phyloP scores from a whole-genome alignment of 106 monocot species.

The Dendrobium nobile region DNA sequence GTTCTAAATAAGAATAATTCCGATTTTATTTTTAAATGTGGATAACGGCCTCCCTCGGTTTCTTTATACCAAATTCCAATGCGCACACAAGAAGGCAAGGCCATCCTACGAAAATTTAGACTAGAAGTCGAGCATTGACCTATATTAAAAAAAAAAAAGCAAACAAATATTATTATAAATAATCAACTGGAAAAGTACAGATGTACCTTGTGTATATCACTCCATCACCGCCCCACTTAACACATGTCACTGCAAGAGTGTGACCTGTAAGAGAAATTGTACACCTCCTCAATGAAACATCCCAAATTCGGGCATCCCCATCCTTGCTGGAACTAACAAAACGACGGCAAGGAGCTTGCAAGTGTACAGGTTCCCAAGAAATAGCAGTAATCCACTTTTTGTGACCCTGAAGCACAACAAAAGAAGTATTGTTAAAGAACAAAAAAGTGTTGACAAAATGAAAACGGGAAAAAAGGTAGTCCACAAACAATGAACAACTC shows the following conservation, averaged over 20 bases:
- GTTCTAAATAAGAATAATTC: neutral
- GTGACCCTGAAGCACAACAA: constrained; percentile 53
- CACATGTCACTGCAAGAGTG: constrained; percentile 86
- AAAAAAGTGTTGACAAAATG: neutral
- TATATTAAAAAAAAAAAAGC: neutral
- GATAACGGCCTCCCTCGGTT: neutral
- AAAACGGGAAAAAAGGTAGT: neutral
- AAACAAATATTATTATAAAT: neutral
- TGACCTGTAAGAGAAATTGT: constrained; percentile 71
- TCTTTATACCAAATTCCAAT: neutral
- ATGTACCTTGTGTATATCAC: constrained; percentile 83
- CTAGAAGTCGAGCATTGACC: neutral
- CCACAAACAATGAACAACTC: constrained; percentile 1
- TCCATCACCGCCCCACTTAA: constrained; percentile 98
- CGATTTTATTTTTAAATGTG: neutral
- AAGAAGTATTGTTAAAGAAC: neutral
- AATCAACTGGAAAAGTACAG: neutral
- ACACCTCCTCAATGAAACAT: constrained; percentile 59
- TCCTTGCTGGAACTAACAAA: constrained; percentile 98
- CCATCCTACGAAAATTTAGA: neutral
- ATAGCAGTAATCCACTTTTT: constrained; percentile 98
- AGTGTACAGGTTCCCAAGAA: constrained; percentile 93
- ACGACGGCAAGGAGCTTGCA: constrained; percentile 84
- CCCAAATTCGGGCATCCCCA: constrained; percentile 98
- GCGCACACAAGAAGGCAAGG: neutral